Conservation (phyloP, 2,329 filamentous ascomycete genomes). For the Chaetomium sp. region DNA sequence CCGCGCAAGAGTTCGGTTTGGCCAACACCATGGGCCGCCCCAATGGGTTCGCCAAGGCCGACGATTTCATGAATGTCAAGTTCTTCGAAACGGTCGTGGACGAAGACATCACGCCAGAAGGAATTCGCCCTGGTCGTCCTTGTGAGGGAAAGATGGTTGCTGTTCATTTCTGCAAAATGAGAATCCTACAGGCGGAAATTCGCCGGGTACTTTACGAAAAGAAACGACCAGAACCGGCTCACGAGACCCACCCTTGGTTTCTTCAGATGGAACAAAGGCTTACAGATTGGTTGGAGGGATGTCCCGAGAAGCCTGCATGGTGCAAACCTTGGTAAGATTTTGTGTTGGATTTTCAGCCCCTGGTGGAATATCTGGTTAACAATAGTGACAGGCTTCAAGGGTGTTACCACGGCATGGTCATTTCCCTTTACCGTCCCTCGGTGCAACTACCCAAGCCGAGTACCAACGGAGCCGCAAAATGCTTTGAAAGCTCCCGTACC, state of each 20-base stretch:
- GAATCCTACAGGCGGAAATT: slow-evolving; percentile 80
- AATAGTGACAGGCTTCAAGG: slow-evolving; percentile 49
- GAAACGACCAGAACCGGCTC: slow-evolving; percentile 67
- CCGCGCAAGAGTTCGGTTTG: slow-evolving; percentile 82
- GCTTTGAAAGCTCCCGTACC: slow-evolving; percentile 74
- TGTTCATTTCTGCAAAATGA: slow-evolving; percentile 92
- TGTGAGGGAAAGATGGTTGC: slow-evolving; percentile 81
- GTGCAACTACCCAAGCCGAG: slow-evolving; percentile 88
- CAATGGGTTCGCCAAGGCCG: slow-evolving; percentile 72
- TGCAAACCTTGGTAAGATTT: slow-evolving; percentile 68
- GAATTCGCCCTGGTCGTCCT: slow-evolving; percentile 63
- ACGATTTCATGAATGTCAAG: slow-evolving; percentile 76
- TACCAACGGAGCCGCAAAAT: slow-evolving; percentile 67
- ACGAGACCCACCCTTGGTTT: slow-evolving; percentile 86
- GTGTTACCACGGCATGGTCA: slow-evolving; percentile 79
- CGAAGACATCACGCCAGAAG: slow-evolving; percentile 69
- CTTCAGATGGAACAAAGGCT: slow-evolving; percentile 70
- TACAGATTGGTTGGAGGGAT: slow-evolving; percentile 69
- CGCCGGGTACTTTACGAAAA: slow-evolving; percentile 78
- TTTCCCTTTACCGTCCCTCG: slow-evolving; percentile 82
- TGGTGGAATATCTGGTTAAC: slow-evolving; percentile 8
- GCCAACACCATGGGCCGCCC: slow-evolving; percentile 84
- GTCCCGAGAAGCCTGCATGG: slow-evolving; percentile 63
- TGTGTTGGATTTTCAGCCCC: slow-evolving; percentile 5
- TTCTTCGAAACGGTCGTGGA: slow-evolving; percentile 83